These are phyloP conservation scores for Cercospora canescens DNA, from an alignment of 2,329 filamentous ascomycete species.

Conservation along the genomic window DNA sequence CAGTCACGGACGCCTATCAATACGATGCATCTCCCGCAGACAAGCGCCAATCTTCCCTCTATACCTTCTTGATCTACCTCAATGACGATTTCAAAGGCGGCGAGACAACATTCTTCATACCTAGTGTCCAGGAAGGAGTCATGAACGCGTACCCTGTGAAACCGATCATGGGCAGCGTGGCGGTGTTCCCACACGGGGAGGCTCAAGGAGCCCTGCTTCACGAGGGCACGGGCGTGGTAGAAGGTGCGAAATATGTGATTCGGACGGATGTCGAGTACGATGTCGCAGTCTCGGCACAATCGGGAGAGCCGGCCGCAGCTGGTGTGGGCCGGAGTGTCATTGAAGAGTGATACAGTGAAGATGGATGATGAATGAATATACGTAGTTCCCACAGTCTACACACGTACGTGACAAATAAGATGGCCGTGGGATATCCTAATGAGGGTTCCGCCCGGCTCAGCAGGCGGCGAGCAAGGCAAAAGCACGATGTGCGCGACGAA, in stretches of 20 bases:
- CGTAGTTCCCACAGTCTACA: no score
- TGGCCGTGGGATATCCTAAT: no score
- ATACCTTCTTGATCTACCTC: conserved; percentile 68
- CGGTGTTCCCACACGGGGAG: conserved; percentile 70
- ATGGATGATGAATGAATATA: background rate
- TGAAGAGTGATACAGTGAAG: conserved; percentile 6
- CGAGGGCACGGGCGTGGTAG: conserved; percentile 69
- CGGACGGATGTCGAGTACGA: conserved; percentile 72
- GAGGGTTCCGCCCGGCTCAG: no score
- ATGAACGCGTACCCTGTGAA: conserved; percentile 70
- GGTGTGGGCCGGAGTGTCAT: conserved; percentile 2
- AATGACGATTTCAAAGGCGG: conserved; percentile 72
- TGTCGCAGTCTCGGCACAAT: conserved; percentile 36
- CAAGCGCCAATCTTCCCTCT: conserved; percentile 65
- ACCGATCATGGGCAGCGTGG: conserved; percentile 68
- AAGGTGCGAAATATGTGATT: conserved; percentile 68
- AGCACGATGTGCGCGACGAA: background rate
- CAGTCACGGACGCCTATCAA: conserved; percentile 58
- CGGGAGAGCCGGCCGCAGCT: background rate
- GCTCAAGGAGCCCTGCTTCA: conserved; percentile 65
- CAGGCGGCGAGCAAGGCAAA: background rate
- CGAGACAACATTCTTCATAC: conserved; percentile 71
- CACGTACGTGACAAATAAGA: no score
- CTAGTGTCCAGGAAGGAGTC: conserved; percentile 62
- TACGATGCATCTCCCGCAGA: conserved; percentile 64